Evolutionary conservation across 495 filamentous ascomycete species (phyloP).

Genomic region (Amniculicola lignicola): DNA sequence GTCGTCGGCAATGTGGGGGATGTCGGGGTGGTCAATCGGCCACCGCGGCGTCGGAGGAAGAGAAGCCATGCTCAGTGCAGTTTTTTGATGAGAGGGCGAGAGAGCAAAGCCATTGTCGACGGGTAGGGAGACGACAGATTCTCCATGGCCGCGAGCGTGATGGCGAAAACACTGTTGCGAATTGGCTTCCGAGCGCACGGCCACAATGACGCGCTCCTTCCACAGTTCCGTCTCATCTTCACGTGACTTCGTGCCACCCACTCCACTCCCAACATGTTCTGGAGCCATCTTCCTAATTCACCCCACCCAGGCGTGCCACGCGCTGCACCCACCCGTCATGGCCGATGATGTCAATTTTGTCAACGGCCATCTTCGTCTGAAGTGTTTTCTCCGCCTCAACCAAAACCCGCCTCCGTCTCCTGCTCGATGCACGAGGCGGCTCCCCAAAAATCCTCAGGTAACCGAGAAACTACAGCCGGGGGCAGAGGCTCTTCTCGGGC

Average conservation of each 20-base stretch:
- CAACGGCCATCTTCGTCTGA: conserved; percentile 14
- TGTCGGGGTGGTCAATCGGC: conserved; percentile 40
- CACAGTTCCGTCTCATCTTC: conserved; percentile 1
- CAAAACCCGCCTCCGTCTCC: conserved; percentile 10
- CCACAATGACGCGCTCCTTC: not conserved
- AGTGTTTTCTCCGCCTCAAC: conserved; percentile 9
- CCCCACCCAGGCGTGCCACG: too few relatives aligned
- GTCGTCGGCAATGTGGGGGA: conserved; percentile 61
- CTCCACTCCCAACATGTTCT: too few relatives aligned
- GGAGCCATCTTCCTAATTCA: not conserved
- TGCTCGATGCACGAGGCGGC: conserved; percentile 10
- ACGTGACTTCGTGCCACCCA: not conserved
- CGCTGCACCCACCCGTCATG: too few relatives aligned
- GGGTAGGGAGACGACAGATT: not conserved
- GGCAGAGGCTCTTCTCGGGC: too few relatives aligned
- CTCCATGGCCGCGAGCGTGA: not conserved
- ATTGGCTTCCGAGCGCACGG: not conserved
- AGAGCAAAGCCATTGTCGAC: conserved; percentile 11
- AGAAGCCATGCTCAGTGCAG: conserved; percentile 11
- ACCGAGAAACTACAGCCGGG: not conserved
- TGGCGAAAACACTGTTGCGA: too few relatives aligned
- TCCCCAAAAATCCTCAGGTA: not conserved
- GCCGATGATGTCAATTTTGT: conserved; percentile 8
- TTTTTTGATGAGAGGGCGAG: not conserved
- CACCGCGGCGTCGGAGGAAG: conserved; percentile 30